Evolutionary conservation across 2,329 filamentous ascomycete genomes (phyloP), one percentile per base, ranked within the genome.

Genomic region (Fusarium euwallaceae): DNA sequence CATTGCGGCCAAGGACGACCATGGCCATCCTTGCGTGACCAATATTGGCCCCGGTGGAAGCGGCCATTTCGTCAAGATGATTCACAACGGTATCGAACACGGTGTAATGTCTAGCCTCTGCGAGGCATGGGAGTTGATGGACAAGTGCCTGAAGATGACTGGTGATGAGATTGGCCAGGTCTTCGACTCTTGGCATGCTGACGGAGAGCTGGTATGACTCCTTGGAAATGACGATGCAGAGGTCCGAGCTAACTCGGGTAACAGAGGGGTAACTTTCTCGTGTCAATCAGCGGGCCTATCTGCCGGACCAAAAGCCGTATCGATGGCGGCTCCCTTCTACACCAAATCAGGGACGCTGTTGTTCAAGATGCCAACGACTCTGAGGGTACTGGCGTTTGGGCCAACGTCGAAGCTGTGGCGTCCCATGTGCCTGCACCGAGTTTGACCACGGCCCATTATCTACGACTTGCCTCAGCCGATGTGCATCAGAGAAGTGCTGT

Each of bases 1-100:
- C 45, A 87, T 93, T 55, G 88, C 92, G 0, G 92, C 92, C 1
- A 92, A 92, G 76, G 91, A 92, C 65, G 66, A 63, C 0, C 83
- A 83, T 39, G 90, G 89, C 1, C 87, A 85, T 12, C 87, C 91
- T 1, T 94, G 92, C 74, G 90, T 92, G 1, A 88, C 84, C 0
- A 85, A 87, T 29, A 86, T 92, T 56, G 92, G 92, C 0, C 87
- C 88, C 2, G 89, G 89, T 0, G 92, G 92, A 2, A 87, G 89
- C 2, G 92, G 92, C 0, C 92, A 94, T 80, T 94, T 92, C 77
- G 91, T 93, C 45, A 94, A 94, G 84, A 94, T 94, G 91, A 87
- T 93, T 5, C 92, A 94, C 79, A 93, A 94, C 73, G 92, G 92
- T 1, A 93, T 94, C 70, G 92, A 94, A 78, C 91, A 93, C 70